Base-by-base conservation (phyloP, 192 early-diverging fungal genomes). In the Entophlyctis luteolus region DNA sequence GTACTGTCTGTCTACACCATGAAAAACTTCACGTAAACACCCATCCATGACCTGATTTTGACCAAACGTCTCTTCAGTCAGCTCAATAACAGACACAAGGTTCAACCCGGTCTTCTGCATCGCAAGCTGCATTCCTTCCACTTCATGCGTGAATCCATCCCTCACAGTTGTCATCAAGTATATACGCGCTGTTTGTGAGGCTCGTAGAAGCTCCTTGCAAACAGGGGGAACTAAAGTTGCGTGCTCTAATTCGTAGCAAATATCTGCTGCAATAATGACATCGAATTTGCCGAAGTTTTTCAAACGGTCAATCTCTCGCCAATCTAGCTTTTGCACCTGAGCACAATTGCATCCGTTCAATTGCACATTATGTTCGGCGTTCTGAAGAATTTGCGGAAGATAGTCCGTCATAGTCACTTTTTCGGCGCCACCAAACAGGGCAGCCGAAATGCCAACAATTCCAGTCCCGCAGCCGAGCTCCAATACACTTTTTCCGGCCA, bases 241-340 rank as follows among this genome's bases (percentile, higher is more conserved):
- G 23, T 60, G 58, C 37, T 38, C 58, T 10, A 45, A 16, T 46
- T 60, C 58, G 23, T 60, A 60, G 38, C 58, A 60, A 22, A 60
- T 36, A 23, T 60, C 58, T n/a, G 38, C 58, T 12, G 25, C 58
- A 31, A 60, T 45, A 60, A 60, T 45, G 31, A 22, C 23, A 5
- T 60, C 25, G 55, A 57, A 57, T 1, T 35, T 23, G 2, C 25
- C 47, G 23, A 45, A n/a, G n/a, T n/a, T n/a, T n/a, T n/a, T n/a
- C n/a, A 23, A 2, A 46, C 37, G 8, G 2, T 38, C 35, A 23
- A 45, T 45, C 27, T 46, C 6, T n/a, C 37, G 6, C 58, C 58
- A 60, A 45, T 60, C 58, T 6, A 60, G 58, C 25, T 20, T 22
- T 20, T 32, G n/a, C 16, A 60, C 58, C 5, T 16, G 14, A 5